Base-by-base conservation (phyloP, 225 moss, liverwort and hornwort genomes). In the Antitrichia curtipendula region DNA sequence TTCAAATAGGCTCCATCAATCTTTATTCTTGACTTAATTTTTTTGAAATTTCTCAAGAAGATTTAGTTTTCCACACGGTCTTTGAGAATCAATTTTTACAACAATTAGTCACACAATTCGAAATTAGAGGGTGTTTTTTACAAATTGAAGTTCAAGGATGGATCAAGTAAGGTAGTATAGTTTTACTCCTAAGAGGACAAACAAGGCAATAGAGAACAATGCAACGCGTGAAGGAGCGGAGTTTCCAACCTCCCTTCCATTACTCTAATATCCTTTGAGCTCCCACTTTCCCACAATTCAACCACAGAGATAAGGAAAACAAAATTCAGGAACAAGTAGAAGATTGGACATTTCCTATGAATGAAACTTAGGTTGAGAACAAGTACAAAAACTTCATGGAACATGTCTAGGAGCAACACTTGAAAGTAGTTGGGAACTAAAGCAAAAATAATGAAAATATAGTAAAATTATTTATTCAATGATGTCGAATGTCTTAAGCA, bases 161-260 rank as follows among this genome's bases (percentile, higher is more conserved):
- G 0, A 6, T 28, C 0, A 0, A 72, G 6, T 0, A 72, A 45
- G 29, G 10, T 29, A 27, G 9, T 16, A 45, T 45, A 28, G 16
- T 3, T 72, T 28, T 6, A 45, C 4, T 72, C 3, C 29, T 29
- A 72, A 45, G 2, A 45, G 3, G 4, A 45, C 17, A 45, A 28
- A 45, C 3, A 6, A 45, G 6, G 18, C 29, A 47, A 29, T 10
- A 17, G 10, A 11, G 8, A 47, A 18, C 45, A 47, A 29, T 73
- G 29, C 4, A 29, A 73, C 0, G 7, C 0, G 18, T 29, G 47
- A 73, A 45, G 3, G 29, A 28, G 18, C 0, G 0, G 2, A 73
- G 1, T 29, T 47, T 47, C 10, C 4, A 18, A 72, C 17, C 45
- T 45, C 45, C 29, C 5, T 70, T 70, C 41, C 5, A 41, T 41